Conservation (phyloP, 306 rosid species). For the Citrullus mucosospermus region DNA sequence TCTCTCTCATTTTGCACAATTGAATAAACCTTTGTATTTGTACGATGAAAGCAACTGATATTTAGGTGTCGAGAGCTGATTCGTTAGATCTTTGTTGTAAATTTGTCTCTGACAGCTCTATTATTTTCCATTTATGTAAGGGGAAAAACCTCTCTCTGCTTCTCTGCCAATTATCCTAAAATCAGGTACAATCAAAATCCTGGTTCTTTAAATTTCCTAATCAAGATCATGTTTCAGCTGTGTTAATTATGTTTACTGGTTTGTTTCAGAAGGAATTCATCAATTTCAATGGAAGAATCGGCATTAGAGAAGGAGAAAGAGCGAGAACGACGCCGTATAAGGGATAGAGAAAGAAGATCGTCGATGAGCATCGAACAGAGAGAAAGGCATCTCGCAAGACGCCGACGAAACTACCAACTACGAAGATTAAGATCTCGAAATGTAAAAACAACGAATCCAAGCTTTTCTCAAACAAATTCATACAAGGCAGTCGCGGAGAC, state of each 20-base stretch:
- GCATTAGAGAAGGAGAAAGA: constrained; percentile 52
- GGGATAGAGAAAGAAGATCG: constrained; percentile 69
- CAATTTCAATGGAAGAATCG: constrained; percentile 26
- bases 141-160: neutral
- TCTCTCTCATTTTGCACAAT: neutral
- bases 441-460: constrained; percentile 9
- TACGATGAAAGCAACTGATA: neutral
- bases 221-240: neutral
- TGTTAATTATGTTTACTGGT: neutral
- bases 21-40: neutral
- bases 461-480: neutral
- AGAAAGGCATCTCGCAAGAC: constrained; percentile 69
- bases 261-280: neutral
- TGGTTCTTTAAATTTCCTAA: neutral
- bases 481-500: neutral
- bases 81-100: neutral
- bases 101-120: neutral
- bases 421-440: constrained; percentile 54
- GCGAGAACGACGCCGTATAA: constrained; percentile 57
- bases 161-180: neutral
- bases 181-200: neutral
- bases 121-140: neutral
- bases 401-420: constrained; percentile 70
- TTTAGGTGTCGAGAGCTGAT: neutral
- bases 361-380: constrained; percentile 78